Evolutionary conservation across 2,329 filamentous ascomycete genomes (phyloP).

Genomic region (Coniochaeta sp.): DNA sequence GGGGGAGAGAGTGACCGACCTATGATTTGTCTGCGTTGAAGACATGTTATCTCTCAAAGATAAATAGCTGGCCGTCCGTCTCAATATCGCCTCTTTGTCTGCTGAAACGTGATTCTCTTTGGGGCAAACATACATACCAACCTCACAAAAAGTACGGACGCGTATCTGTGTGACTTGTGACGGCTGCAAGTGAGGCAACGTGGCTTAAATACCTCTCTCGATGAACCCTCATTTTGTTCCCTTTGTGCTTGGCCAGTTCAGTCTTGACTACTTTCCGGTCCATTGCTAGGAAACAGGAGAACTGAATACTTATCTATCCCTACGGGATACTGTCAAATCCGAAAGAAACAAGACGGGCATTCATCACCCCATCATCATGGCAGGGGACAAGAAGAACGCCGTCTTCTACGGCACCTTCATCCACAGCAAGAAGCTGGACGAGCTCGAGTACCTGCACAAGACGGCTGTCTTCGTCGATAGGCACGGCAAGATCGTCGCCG

Average conservation of each 20-base stretch:
- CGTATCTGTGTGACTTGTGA: neutral
- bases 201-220: neutral
- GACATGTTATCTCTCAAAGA: too few species aligned
- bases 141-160: too few species aligned
- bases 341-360: neutral
- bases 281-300: neutral
- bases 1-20: too few species aligned
- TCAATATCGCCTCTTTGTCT: too few species aligned
- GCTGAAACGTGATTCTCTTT: too few species aligned
- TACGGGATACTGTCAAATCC: neutral
- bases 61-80: too few species aligned
- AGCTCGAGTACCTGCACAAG: slow-evolving; percentile 44
- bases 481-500: slow-evolving; percentile 40
- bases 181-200: neutral
- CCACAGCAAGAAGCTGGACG: slow-evolving; percentile 38
- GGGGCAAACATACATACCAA: too few species aligned
- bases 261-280: neutral
- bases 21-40: too few species aligned
- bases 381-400: neutral
- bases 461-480: slow-evolving; percentile 43
- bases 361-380: too few species aligned
- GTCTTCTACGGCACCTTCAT: slow-evolving; percentile 50
- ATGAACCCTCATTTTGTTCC: neutral
- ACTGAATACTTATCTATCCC: neutral
- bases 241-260: neutral